Percentiles rank a stretch among this genome's conserved stretches.
phyloP scores from a whole-genome alignment of 2,329 filamentous ascomycete species.

The Niveomyces coronatus region DNA sequence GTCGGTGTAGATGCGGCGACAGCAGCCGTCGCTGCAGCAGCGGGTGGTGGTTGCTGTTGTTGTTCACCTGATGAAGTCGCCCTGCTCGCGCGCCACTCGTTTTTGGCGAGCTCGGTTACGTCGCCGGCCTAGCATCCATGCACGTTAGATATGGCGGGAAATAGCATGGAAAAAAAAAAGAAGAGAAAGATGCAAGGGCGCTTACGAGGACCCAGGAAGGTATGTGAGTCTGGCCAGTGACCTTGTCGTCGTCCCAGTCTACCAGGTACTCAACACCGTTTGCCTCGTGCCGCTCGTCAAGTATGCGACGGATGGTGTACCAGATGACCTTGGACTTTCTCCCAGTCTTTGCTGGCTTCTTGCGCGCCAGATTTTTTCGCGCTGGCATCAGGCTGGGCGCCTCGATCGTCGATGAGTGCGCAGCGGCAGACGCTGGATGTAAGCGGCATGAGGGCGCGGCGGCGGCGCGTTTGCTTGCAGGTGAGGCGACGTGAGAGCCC shows the following conservation, averaged over 20 bases:
- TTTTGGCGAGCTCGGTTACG: constrained; percentile 21
- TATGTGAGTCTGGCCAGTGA: constrained; percentile 22
- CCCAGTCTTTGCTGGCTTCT: constrained; percentile 12
- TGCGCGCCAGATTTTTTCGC: constrained; percentile 3
- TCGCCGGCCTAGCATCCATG: constrained; percentile 16
- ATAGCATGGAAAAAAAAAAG: too few species aligned
- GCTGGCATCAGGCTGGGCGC: constrained; percentile 11
- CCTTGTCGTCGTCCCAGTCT: constrained; percentile 25
- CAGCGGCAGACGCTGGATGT: constrained; percentile 22
- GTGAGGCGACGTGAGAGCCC: too few species aligned
- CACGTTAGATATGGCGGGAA: neutral
- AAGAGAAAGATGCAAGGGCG: too few species aligned
- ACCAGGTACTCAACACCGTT: constrained; percentile 25
- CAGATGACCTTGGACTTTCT: constrained; percentile 17
- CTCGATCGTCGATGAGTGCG: constrained; percentile 17
- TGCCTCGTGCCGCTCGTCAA: constrained; percentile 22
- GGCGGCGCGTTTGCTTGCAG: constrained; percentile 16
- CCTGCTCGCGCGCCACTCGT: constrained; percentile 24
- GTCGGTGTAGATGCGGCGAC: neutral
- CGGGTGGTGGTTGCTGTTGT: too few species aligned
- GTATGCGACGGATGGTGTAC: constrained; percentile 24
- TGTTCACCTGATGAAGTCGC: constrained; percentile 7
- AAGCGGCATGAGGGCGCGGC: constrained; percentile 21
- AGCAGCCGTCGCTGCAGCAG: too few species aligned
- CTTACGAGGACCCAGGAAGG: constrained; percentile 24